phyloP scores from a whole-genome alignment of 2,329 filamentous ascomycete species.

The Myriosclerotinia curreyana region DNA sequence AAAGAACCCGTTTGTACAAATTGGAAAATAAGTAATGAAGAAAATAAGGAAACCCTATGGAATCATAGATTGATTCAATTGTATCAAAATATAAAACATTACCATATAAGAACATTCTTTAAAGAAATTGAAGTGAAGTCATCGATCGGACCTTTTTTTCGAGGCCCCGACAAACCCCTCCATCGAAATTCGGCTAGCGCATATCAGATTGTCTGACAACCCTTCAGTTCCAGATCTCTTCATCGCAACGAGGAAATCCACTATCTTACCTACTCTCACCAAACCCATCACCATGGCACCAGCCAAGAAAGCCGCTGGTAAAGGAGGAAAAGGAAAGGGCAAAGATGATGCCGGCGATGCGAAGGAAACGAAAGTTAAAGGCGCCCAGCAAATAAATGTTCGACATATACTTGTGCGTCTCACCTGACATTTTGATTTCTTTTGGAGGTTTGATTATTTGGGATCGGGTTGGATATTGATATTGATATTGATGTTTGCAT shows the following conservation, averaged over 20 bases:
- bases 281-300: slow-evolving; percentile 31
- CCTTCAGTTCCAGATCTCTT: background rate
- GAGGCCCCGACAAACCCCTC: slow-evolving; percentile 4
- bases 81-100: background rate
- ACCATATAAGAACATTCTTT: background rate
- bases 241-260: background rate
- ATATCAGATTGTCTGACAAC: background rate
- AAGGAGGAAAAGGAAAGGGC: slow-evolving; percentile 35
- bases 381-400: slow-evolving; percentile 68
- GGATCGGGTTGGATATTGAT: background rate
- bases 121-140: slow-evolving; percentile 7
- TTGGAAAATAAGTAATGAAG: background rate
- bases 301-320: slow-evolving; percentile 36
- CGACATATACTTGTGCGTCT: slow-evolving; percentile 57
- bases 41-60: background rate
- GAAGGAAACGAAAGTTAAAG: slow-evolving; percentile 49
- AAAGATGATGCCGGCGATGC: slow-evolving; percentile 42
- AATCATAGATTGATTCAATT: background rate
- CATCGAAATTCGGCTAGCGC: slow-evolving; percentile 7
- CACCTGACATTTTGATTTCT: slow-evolving; percentile 8
- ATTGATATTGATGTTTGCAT: slow-evolving; percentile 2
- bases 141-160: background rate
- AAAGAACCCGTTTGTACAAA: background rate
- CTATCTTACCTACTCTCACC: background rate
- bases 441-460: background rate